Base-by-base conservation (phyloP, 202 grass and related monocot genomes). In the Panicum hallii region DNA sequence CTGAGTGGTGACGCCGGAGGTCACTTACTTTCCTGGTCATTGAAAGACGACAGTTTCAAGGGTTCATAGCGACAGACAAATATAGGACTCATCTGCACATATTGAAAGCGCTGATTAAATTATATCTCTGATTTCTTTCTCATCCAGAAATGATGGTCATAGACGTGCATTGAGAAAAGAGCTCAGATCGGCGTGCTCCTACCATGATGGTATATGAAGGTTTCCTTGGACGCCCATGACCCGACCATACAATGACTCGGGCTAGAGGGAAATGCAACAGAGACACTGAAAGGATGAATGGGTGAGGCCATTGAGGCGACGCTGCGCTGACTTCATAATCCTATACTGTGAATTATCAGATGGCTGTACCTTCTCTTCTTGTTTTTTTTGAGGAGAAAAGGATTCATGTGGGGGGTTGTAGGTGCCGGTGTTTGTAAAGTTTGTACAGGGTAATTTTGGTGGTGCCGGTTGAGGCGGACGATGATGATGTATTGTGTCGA, bases 31-130 rank as follows among this genome's bases (percentile, higher is more conserved):
- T 97, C 97, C 1, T 99, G 97, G 97, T 94, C 97, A 79, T 69
- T 97, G 48, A 88, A 90, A 78, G 93, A 99, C 62, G 93, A 99
- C 70, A 91, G 90, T 70, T 93, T 95, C 83, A 99, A 85, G 88
- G 80, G 87, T 75, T 97, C 91, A 53, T 90, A 89, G 82, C 63
- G 45, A 60, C 64, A 82, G 85, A 74, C 70, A 42, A 72, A 46
- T 73, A 58, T 52, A 49, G 48, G 56, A 81, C 77, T 84, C 30
- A 71, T 26, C 81, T 80, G 80, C 66, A 84, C 79, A 89, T 72
- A 80, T 73, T 68, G 49, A 66, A 49, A 81, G 32, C 77, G 43
- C 22, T 83, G 77, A 77, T 88, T 84, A 64, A 85, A 65, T 58
- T 89, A 80, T 86, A 68, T 77, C 70, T 72, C 74, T 65, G 81